Conservation (phyloP, 306 rosid genomes). For the Cucurbita argyrosperma region DNA sequence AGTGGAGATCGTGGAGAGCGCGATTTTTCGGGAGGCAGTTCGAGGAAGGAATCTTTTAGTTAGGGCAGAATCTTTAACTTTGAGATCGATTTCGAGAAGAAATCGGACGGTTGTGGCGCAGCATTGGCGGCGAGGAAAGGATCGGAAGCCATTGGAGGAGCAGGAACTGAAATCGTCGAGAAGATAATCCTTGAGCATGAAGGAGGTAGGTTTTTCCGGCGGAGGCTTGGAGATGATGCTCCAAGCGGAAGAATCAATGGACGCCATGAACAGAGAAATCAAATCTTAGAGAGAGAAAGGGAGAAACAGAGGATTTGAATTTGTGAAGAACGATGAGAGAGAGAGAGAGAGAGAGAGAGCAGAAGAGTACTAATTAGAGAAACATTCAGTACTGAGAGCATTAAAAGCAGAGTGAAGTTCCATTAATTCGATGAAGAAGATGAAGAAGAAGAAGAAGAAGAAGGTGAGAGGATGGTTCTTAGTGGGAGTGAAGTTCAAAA, state of each 20-base stretch:
- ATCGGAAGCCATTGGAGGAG: slow-evolving; percentile 71
- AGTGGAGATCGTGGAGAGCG: slow-evolving; percentile 20
- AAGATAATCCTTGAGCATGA: slow-evolving; percentile 57
- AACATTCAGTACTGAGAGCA: not conserved
- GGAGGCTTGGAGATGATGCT: not conserved
- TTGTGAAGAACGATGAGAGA: not conserved
- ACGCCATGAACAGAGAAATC: slow-evolving; percentile 19
- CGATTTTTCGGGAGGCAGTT: slow-evolving; percentile 9
- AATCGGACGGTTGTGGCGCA: slow-evolving; percentile 35
- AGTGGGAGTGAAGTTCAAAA: not conserved
- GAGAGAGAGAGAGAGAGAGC: not conserved
- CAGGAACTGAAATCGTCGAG: slow-evolving; percentile 58
- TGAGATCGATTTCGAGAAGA: slow-evolving; percentile 37
- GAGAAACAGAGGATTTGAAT: slow-evolving; percentile 2
- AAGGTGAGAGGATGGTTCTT: slow-evolving; percentile 2
- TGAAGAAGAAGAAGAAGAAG: not conserved
- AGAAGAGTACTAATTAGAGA: not conserved
- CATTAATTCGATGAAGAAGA: not conserved
- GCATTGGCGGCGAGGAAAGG: slow-evolving; percentile 64
- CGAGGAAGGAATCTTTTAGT: not conserved
- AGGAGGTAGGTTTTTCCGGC: not conserved
- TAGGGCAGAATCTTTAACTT: slow-evolving; percentile 3
- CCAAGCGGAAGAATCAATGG: not conserved
- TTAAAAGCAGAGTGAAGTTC: not conserved
- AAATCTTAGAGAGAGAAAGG: not conserved